Base-by-base conservation (phyloP, 805 yeast genomes). In the Candida sithepensis region DNA sequence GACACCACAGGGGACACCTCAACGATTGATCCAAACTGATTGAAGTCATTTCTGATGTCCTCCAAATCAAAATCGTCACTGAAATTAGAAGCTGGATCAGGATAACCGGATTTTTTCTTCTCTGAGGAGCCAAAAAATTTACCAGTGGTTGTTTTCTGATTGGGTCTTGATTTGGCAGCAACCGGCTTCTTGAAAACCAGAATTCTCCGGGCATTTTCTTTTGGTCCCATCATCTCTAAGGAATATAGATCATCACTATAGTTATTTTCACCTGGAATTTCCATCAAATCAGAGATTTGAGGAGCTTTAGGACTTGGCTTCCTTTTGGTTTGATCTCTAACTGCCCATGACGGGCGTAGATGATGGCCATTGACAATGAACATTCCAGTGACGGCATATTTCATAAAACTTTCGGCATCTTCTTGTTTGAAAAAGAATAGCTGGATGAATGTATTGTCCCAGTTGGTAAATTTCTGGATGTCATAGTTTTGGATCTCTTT, bases 1-100 rank as follows among this genome's bases (percentile, higher is more conserved):
- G 90, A 84, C 4, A 86, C 71, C n/a, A 85, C 76, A 3, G 94
- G 86, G 1, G 78, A 65, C 2, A 85, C 65, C 36, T 84, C 88
- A 13, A 82, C 64, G 3, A 87, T 72, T 2, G 71, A 70, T 0
- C 94, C 95, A 65, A 73, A 84, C 19, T 55, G 57, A 5, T 60
- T 62, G 54, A 87, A 82, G 56, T 84, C 88, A 23, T 58, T 47
- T 34, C 61, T 65, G 2, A 83, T 64, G 14, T 67, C 72, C 2
- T 61, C 65, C 3, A 80, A 53, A 46, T 79, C 71, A 43, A 85
- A 69, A 3, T 69, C 73, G 0, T 75, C 70, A 32, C 72, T 74
- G 50, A 74, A 64, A 43, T 64, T 72, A 3, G 64, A 52, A 14
- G 58, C 55, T 2, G 83, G 73, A 20, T 72, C 70, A 1, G 82